Conservation (phyloP, 805 yeast genomes). For the Henningerozyma blattae region DNA sequence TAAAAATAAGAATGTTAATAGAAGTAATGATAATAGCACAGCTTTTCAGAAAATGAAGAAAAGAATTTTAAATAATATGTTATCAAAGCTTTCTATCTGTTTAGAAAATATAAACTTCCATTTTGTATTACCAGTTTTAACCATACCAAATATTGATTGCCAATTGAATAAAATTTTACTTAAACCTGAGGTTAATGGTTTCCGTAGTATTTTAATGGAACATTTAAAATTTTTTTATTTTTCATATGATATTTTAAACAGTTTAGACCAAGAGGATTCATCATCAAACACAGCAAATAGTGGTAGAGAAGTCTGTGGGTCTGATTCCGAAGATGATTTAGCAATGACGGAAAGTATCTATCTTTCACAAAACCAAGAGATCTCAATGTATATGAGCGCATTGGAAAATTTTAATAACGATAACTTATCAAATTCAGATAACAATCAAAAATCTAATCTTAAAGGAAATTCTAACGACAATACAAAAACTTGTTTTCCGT, state of each 20-base stretch:
- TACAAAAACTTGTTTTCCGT: neutral
- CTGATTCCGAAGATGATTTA: no score
- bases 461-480: neutral
- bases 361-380: neutral
- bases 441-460: no score
- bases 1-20: conserved; percentile 7
- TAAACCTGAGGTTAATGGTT: no score
- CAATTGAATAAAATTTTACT: neutral
- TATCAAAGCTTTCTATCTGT: conserved; percentile 45
- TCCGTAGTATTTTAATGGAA: no score
- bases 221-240: no score
- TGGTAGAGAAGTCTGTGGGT: no score
- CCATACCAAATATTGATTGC: neutral
- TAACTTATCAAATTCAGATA: no score
- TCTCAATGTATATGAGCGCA: neutral
- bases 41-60: conserved; percentile 40
- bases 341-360: neutral
- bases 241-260: no score
- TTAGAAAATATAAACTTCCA: conserved; percentile 29
- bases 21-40: conserved; percentile 4
- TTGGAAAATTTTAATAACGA: neutral
- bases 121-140: neutral
- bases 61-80: conserved; percentile 54
- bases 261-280: no score
- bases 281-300: no score